A percentile compares a stretch with the other conserved stretches of the same genome.
phyloP scores from a whole-genome alignment of 345 rosid genomes.

The Eucalyptus polyanthemos region DNA sequence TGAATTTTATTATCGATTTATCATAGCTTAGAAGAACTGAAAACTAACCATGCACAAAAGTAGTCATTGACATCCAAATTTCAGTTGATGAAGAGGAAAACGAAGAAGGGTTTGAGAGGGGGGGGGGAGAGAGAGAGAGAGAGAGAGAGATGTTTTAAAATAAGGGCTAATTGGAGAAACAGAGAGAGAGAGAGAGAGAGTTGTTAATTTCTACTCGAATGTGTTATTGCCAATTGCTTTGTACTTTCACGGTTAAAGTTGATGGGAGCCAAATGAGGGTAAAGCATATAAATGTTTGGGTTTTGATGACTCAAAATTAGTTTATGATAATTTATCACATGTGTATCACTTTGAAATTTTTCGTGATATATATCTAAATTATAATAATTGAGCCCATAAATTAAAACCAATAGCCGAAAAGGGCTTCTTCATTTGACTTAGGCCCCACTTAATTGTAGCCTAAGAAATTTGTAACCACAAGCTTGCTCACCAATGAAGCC shows the following conservation, averaged over 20 bases:
- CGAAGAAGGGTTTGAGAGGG: too few species aligned
- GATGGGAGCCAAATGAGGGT: too few species aligned
- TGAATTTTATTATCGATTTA: background rate
- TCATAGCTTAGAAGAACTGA: accelerated
- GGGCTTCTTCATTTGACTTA: background rate
- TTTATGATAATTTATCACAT: accelerated
- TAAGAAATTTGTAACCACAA: background rate
- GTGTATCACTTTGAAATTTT: accelerated
- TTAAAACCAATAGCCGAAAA: background rate
- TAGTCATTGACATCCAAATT: background rate
- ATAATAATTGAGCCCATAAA: accelerated
- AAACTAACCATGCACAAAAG: background rate
- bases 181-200: accelerated
- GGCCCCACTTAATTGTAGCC: background rate
- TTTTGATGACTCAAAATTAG: background rate
- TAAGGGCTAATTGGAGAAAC: background rate
- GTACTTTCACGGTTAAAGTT: too few species aligned
- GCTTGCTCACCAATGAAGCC: background rate
- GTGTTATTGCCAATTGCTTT: too few species aligned
- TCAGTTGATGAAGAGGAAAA: accelerated
- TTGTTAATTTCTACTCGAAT: background rate
- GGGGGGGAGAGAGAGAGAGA: too few species aligned
- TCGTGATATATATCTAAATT: accelerated
- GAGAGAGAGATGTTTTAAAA: accelerated
- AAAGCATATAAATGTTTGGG: accelerated